Base-by-base conservation (phyloP, 2,329 filamentous ascomycete species). In the Colletotrichum graminicola region DNA sequence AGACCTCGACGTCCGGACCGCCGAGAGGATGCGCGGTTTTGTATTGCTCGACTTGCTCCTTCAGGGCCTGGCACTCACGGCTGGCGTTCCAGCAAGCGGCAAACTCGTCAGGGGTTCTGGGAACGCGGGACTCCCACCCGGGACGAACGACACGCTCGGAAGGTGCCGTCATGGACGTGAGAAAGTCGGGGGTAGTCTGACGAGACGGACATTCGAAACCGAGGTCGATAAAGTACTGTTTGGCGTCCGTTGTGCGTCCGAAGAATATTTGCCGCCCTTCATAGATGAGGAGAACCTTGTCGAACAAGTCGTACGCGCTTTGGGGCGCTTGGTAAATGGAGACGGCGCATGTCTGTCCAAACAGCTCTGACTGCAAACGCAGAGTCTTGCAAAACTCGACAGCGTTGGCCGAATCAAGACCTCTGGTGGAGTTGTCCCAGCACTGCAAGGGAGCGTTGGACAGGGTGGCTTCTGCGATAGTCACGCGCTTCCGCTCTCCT, bases 111-210 rank as follows among this genome's bases (percentile, higher is more conserved):
- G 79, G 74, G 18, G 78, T 79, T 21, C 78, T 74, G 1, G 79
- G 79, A 2, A 77, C 77, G 29, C 67, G 73, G 56, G 74, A 74
- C 52, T 79, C 76, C 23, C 73, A 78, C 0, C 78, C 78, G 5
- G 75, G 73, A 32, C 71, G 73, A 11, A 77, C 62, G 11, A 75
- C 64, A 45, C 78, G 78, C 45, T 79, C 78, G 2, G 77, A 74
- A 78, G 80, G 76, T 7, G 75, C 77, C 0, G 84, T 85, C 10
- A 86, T 80, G 3, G 90, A 90, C 4, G 92, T 94, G 62, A 94
- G 81, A 81, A 94, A 94, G 78, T 94, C 92, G 0, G 92, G 89
- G 0, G 92, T 93, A 0, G 92, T 94, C 76, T 91, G 83, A 23
- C 82, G 78, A 3, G 82, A 79, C 3, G 82, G 82, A 26, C 82